Evolutionary conservation across 345 rosid genomes (phyloP).

Genomic region (Arabidopsis thaliana): TAIR10.1 NC_003076.8:9294501-9295000

Average conservation of each 20-base stretch:
- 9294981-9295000: conserved; percentile 39
- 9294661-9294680: conserved; percentile 1
- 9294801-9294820: not conserved
- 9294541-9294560: conserved; percentile 31
- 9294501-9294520: conserved; percentile 35
- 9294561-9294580: conserved; percentile 1
- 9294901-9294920: conserved; percentile 23
- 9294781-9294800: not conserved
- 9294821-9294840: not conserved
- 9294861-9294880: not conserved
- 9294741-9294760: not conserved
- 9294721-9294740: conserved; percentile 30
- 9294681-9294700: not conserved
- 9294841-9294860: not conserved
- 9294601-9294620: conserved; percentile 22
- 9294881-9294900: not conserved
- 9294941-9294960: conserved; percentile 18
- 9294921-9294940: conserved; percentile 24
- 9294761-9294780: not conserved
- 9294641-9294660: conserved; percentile 11
- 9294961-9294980: conserved; percentile 15
- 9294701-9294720: conserved; percentile 18
- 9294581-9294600: conserved; percentile 31
- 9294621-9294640: conserved; percentile 39
- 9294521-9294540: conserved; percentile 32